A percentile compares a stretch with the other conserved stretches of the same genome.
phyloP scores from a whole-genome alignment of 75 land plant species.

The Selaginella moellendorffii region DNA sequence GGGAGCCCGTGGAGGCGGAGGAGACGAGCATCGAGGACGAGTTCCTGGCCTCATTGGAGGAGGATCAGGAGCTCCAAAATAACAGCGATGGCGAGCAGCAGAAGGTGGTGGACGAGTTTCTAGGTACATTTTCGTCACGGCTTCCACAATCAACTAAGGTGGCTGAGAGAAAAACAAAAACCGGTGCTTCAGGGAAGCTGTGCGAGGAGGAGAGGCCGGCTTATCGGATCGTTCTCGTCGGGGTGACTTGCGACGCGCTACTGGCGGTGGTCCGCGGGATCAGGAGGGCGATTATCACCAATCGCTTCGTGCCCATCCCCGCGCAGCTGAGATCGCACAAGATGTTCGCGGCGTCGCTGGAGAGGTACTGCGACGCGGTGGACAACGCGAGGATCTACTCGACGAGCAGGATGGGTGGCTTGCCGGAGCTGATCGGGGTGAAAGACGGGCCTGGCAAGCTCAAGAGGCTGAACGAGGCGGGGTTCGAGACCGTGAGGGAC shows the following conservation, averaged over 20 bases:
- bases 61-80: neutral
- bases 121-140: neutral
- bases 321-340: constrained; percentile 75
- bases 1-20: constrained; percentile 1
- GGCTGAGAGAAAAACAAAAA: neutral
- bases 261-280: constrained; percentile 77
- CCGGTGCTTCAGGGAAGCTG: too few species aligned
- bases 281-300: constrained; percentile 62
- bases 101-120: neutral
- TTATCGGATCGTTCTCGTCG: constrained; percentile 67
- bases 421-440: constrained; percentile 29
- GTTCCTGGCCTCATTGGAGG: neutral
- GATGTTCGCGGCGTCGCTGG: constrained; percentile 51
- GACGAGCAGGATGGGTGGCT: constrained; percentile 44
- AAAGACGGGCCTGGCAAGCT: neutral
- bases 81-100: neutral
- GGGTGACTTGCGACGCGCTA: constrained; percentile 72
- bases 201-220: constrained; percentile 32
- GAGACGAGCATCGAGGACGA: neutral
- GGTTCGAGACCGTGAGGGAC: constrained; percentile 28
- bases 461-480: constrained; percentile 38
- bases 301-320: constrained; percentile 67
- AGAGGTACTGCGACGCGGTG: constrained; percentile 41
- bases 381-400: constrained; percentile 55
- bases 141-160: neutral